Conservation (phyloP, 352 stramenopile species). For the Globisporangium apiculatum region DNA sequence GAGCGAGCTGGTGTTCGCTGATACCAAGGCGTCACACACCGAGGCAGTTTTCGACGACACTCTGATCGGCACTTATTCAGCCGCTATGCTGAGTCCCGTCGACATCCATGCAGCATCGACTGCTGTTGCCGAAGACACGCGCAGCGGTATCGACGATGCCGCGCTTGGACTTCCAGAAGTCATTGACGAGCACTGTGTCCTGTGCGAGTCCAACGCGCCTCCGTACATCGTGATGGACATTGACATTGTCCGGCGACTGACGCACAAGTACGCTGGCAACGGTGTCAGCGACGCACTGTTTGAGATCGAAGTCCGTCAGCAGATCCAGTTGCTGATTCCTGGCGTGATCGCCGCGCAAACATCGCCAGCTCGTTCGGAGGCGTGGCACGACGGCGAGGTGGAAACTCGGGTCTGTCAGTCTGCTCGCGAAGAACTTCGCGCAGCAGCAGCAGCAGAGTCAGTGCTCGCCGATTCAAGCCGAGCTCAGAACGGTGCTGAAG, state of each 20-base stretch:
- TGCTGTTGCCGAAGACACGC: too few relatives aligned
- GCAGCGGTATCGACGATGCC: neutral
- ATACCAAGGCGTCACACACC: too few relatives aligned
- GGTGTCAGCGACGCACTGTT: constrained; percentile 10
- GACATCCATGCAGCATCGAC: too few relatives aligned
- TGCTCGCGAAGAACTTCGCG: too few relatives aligned
- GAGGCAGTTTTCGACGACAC: too few relatives aligned
- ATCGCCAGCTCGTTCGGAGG: neutral
- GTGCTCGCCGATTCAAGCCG: too few relatives aligned
- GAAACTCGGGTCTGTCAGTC: too few relatives aligned
- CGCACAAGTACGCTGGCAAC: neutral
- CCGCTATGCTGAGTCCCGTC: too few relatives aligned
- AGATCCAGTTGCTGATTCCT: constrained; percentile 9
- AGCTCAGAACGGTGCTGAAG: neutral
- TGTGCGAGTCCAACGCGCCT: neutral
- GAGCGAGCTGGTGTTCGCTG: too few relatives aligned
- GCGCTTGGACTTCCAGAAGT: neutral
- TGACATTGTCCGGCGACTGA: constrained; percentile 4
- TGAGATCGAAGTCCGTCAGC: constrained; percentile 11
- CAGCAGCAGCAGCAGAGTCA: too few relatives aligned
- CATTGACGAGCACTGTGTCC: neutral
- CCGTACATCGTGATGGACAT: constrained; percentile 5
- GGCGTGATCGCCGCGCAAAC: neutral
- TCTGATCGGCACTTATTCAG: too few relatives aligned
- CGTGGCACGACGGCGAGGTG: neutral